Percentiles rank a stretch among this genome's conserved stretches.
Conservation (phyloP, 2,329 filamentous ascomycete genomes). For the Trichoderma citrinoviride region DNA sequence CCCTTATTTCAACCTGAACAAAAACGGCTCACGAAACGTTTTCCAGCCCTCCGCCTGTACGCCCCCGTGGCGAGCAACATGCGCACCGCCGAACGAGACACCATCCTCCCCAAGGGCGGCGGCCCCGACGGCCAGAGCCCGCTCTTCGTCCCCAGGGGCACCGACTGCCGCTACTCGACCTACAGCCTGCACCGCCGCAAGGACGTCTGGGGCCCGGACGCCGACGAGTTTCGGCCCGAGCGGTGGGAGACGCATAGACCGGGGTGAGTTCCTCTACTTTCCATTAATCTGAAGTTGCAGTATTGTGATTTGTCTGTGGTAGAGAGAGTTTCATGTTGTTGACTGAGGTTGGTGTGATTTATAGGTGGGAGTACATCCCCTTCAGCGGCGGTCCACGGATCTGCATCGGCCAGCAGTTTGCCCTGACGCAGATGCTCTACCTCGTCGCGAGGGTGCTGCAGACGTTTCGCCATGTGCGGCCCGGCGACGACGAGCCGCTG, state of each 20-base stretch:
- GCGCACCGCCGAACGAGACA: constrained; percentile 42
- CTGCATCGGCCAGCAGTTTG: constrained; percentile 46
- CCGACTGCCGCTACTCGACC: constrained; percentile 37
- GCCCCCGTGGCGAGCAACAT: constrained; percentile 45
- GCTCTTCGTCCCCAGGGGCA: constrained; percentile 40
- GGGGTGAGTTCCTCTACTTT: constrained; percentile 33
- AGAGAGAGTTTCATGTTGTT: no score
- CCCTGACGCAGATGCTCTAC: constrained; percentile 40
- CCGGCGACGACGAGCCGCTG: constrained; percentile 31
- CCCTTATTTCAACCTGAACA: not conserved
- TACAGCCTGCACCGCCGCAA: constrained; percentile 40
- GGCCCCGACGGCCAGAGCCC: constrained; percentile 40
- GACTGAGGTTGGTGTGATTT: not conserved
- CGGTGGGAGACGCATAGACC: constrained; percentile 41
- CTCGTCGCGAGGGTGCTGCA: constrained; percentile 37
- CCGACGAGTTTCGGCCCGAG: constrained; percentile 44
- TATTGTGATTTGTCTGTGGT: no score
- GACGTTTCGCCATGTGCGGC: constrained; percentile 32
- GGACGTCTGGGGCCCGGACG: constrained; percentile 43
- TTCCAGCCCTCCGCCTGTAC: constrained; percentile 43
- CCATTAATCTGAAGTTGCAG: no score
- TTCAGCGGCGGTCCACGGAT: constrained; percentile 46
- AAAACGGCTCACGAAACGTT: not conserved
- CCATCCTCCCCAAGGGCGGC: constrained; percentile 42
- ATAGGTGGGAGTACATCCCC: constrained; percentile 42